Percentiles rank a stretch among this genome's conserved stretches.
Evolutionary conservation across 2,329 filamentous ascomycete genomes (phyloP).

Genomic region (Huntiella decipiens): DNA sequence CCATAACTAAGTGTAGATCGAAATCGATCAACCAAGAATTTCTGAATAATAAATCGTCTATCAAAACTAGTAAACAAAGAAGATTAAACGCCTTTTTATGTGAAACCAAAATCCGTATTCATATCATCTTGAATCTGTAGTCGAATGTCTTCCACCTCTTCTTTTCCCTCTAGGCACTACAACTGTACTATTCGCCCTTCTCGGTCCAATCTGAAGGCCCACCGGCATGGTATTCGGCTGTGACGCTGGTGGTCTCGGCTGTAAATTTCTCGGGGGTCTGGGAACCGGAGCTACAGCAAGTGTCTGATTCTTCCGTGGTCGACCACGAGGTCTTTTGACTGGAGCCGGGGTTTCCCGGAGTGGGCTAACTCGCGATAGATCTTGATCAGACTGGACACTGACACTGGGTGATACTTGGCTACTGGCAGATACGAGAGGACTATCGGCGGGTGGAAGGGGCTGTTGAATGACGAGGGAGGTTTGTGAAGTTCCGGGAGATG

Average conservation of each 20-base stretch:
- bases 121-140: not conserved
- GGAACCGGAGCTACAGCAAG: not conserved
- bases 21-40: not conserved
- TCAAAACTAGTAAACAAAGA: not conserved
- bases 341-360: not conserved
- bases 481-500: not conserved
- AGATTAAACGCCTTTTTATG: not conserved
- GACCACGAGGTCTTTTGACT: not conserved
- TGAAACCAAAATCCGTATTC: not conserved
- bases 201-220: not conserved
- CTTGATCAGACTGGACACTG: not conserved
- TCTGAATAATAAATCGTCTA: not conserved
- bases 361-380: not conserved
- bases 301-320: not conserved
- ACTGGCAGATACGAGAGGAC: not conserved
- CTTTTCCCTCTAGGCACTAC: not conserved
- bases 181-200: not conserved
- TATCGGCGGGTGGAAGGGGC: not conserved
- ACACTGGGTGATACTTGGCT: not conserved
- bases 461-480: not conserved
- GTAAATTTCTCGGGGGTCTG: not conserved
- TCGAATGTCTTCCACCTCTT: not conserved
- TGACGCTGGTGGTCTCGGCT: not conserved
- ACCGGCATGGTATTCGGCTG: not conserved
- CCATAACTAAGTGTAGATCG: not conserved